Evolutionary conservation across 768 basidiomycete genomes (phyloP).

Genomic region (Termitomyces sp.): DNA sequence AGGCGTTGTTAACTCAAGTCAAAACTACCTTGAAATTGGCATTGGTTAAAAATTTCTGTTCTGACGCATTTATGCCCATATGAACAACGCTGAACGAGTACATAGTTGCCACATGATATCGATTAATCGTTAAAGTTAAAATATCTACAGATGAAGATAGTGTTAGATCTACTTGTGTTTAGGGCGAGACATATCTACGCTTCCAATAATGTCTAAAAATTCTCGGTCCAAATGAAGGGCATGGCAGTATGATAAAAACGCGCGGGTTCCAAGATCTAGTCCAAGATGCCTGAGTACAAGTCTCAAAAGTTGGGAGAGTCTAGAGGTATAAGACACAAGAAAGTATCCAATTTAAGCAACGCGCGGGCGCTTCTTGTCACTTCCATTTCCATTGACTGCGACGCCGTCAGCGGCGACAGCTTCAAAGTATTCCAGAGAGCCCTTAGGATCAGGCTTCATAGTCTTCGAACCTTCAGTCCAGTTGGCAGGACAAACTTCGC

Average conservation of each 20-base stretch:
- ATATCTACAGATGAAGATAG: not conserved
- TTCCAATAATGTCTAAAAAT: not conserved
- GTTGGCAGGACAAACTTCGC: slow-evolving; percentile 91
- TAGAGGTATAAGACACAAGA: not conserved
- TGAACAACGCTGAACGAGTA: too few species aligned
- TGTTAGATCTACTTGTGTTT: not conserved
- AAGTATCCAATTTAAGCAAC: slow-evolving; percentile 13
- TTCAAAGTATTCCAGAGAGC: slow-evolving; percentile 70
- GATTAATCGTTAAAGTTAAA: not conserved
- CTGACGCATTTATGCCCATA: too few species aligned
- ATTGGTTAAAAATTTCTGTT: too few species aligned
- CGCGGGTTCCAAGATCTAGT: not conserved
- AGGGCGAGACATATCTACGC: not conserved
- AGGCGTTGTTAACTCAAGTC: too few species aligned
- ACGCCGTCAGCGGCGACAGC: slow-evolving; percentile 20
- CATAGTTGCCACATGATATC: not conserved
- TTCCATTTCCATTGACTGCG: slow-evolving; percentile 27
- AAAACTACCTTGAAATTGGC: too few species aligned
- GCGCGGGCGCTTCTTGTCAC: slow-evolving; percentile 55
- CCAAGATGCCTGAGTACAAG: not conserved
- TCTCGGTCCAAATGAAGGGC: not conserved
- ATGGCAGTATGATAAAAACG: too few species aligned
- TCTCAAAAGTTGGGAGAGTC: not conserved
- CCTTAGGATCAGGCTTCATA: slow-evolving; percentile 75
- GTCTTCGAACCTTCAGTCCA: slow-evolving; percentile 82